Evolutionary conservation across 305 asterid species (phyloP).

Genomic region (Lippia alba): DNA sequence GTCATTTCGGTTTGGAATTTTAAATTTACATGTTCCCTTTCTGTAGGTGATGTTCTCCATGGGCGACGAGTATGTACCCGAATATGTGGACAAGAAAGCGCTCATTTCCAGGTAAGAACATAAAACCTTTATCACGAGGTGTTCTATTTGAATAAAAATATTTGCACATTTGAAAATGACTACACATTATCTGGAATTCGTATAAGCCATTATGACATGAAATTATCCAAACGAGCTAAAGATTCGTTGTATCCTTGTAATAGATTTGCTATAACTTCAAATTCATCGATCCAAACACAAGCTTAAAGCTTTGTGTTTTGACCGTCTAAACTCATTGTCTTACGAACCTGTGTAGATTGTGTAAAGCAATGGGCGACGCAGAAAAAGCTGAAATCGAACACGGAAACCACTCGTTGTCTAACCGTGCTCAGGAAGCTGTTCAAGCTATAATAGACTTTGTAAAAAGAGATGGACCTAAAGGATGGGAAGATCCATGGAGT

Average conservation of each 20-base stretch:
- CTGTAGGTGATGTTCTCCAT: conserved; percentile 86
- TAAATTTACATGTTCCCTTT: neutral
- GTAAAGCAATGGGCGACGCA: conserved; percentile 84
- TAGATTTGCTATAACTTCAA: too few species aligned
- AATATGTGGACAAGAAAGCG: conserved; percentile 91
- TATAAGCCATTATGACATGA: too few species aligned
- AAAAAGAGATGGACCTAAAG: conserved; percentile 88
- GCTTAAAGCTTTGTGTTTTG: neutral
- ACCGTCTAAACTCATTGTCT: neutral
- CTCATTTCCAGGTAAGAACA: conserved; percentile 71
- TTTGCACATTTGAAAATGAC: neutral
- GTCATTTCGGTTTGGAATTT: too few species aligned
- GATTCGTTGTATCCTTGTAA: too few species aligned
- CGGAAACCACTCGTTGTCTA: conserved; percentile 86
- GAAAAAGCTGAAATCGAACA: conserved; percentile 82
- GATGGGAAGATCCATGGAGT: conserved; percentile 97
- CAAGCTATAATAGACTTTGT: conserved; percentile 73
- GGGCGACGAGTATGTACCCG: conserved; percentile 90
- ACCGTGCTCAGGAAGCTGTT: conserved; percentile 78
- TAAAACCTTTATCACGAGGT: conserved; percentile 11
- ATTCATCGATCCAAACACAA: too few species aligned
- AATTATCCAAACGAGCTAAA: too few species aligned
- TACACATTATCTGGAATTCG: too few species aligned
- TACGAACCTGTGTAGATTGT: conserved; percentile 53
- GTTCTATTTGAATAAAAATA: too few species aligned